phyloP scores from a whole-genome alignment of 495 filamentous ascomycete species.

The Baudoinia panamericana region DNA sequence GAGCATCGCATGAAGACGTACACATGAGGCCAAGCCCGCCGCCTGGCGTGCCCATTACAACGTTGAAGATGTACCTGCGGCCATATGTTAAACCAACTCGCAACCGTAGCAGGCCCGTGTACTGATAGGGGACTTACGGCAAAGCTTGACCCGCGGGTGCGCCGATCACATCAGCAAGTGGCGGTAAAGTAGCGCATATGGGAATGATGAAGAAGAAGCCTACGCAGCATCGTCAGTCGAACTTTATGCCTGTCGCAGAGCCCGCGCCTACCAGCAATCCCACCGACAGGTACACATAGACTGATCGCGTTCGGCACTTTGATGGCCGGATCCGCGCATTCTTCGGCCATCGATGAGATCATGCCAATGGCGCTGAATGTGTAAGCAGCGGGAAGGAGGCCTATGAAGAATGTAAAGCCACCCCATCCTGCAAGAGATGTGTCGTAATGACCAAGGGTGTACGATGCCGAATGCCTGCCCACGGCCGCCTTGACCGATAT shows the following conservation, averaged over 20 bases:
- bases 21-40: too few species aligned
- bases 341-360: slow-evolving; percentile 11
- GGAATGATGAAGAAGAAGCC: slow-evolving; percentile 38
- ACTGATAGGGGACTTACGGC: slow-evolving; percentile 25
- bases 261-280: slow-evolving; percentile 28
- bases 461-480: slow-evolving; percentile 4
- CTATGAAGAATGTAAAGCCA: slow-evolving; percentile 13
- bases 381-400: slow-evolving; percentile 9
- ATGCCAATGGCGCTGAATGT: slow-evolving; percentile 14
- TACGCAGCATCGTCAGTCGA: background rate
- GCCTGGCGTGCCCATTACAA: slow-evolving; percentile 15
- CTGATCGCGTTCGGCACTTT: slow-evolving; percentile 11
- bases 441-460: slow-evolving; percentile 12
- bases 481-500: slow-evolving; percentile 1
- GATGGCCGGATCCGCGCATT: slow-evolving; percentile 7
- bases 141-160: slow-evolving; percentile 12
- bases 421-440: slow-evolving; percentile 6
- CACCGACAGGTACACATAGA: slow-evolving; percentile 28
- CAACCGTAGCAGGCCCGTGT: slow-evolving; percentile 27
- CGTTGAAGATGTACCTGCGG: slow-evolving; percentile 1
- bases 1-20: too few species aligned
- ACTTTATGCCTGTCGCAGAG: background rate
- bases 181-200: slow-evolving; percentile 37
- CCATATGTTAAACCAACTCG: background rate
- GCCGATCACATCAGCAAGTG: slow-evolving; percentile 32